Conservation (phyloP, 169 alveolate genomes). For the Cryptosporidium baileyi region DNA sequence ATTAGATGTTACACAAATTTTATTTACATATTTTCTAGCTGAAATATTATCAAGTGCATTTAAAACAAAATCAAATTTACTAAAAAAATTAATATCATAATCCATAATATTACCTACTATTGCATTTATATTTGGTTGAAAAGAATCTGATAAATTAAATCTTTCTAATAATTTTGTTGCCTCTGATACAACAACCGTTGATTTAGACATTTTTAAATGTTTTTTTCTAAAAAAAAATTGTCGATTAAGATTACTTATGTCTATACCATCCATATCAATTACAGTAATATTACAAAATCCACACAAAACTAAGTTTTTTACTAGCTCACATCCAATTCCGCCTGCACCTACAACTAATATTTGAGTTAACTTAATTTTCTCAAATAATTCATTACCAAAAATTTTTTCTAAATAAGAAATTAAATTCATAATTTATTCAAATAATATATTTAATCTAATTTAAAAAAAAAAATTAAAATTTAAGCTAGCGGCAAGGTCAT, state of each 20-base stretch:
- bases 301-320: constrained; percentile 91
- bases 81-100: constrained; percentile 82
- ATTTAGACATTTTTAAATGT: constrained; percentile 85
- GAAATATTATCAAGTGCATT: constrained; percentile 95
- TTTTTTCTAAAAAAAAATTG: constrained; percentile 92
- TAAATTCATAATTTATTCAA: neutral
- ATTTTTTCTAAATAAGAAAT: constrained; percentile 58
- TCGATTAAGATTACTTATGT: constrained; percentile 95
- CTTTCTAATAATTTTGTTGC: constrained; percentile 78
- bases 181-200: constrained; percentile 86
- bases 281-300: constrained; percentile 91
- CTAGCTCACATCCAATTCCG: constrained; percentile 98
- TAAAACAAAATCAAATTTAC: constrained; percentile 87
- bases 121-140: constrained; percentile 78
- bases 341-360: constrained; percentile 96
- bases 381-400: constrained; percentile 69
- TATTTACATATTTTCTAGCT: constrained; percentile 93
- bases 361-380: constrained; percentile 73
- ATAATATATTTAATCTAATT: neutral
- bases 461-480: constrained; percentile 1
- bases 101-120: constrained; percentile 86
- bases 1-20: constrained; percentile 87
- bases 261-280: constrained; percentile 96
- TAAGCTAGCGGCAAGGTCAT: neutral
- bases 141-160: constrained; percentile 69